Evolutionary conservation across 225 moss, liverwort and hornwort species (phyloP).

Genomic region (Sphagnum contortum): DNA sequence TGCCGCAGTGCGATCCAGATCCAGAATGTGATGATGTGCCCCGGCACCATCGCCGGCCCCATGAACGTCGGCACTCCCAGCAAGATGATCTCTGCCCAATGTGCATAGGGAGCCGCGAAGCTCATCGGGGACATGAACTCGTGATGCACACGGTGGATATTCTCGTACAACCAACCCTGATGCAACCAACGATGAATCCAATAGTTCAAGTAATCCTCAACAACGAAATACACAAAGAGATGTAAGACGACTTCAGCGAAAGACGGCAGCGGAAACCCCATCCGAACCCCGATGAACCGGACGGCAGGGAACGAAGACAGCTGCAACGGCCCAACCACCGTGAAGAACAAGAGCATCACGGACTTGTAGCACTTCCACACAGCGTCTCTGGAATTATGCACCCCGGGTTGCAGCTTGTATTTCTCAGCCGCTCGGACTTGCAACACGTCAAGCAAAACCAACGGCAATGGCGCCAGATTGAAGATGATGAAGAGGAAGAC

Average conservation of each 20-base stretch:
- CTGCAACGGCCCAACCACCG: constrained; percentile 72
- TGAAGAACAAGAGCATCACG: constrained; percentile 59
- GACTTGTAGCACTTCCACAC: constrained; percentile 57
- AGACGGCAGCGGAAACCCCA: constrained; percentile 38
- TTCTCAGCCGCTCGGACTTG: constrained; percentile 58
- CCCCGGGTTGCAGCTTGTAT: constrained; percentile 83
- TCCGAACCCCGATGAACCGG: constrained; percentile 29
- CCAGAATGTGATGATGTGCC: constrained; percentile 43
- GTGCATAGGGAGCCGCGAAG: constrained; percentile 52
- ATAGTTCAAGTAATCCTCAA: constrained; percentile 47
- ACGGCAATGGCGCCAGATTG: constrained; percentile 62
- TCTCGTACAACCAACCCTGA: constrained; percentile 54
- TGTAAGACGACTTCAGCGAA: constrained; percentile 18
- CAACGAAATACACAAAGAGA: constrained; percentile 17
- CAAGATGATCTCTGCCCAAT: constrained; percentile 47
- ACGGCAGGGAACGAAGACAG: constrained; percentile 55
- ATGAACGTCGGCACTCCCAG: constrained; percentile 42
- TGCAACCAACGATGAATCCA: constrained; percentile 54
- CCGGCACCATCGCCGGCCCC: constrained; percentile 41
- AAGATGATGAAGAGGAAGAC: constrained; percentile 25
- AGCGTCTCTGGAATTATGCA: constrained; percentile 48
- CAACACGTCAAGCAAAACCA: constrained; percentile 57
- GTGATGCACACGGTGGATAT: constrained; percentile 34
- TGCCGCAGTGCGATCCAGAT: constrained; percentile 49
- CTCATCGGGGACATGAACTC: constrained; percentile 39